These are phyloP conservation scores for Pochonia chlamydosporia DNA, from an alignment of 2,329 filamentous ascomycete genomes.

Conservation along the genomic window DNA sequence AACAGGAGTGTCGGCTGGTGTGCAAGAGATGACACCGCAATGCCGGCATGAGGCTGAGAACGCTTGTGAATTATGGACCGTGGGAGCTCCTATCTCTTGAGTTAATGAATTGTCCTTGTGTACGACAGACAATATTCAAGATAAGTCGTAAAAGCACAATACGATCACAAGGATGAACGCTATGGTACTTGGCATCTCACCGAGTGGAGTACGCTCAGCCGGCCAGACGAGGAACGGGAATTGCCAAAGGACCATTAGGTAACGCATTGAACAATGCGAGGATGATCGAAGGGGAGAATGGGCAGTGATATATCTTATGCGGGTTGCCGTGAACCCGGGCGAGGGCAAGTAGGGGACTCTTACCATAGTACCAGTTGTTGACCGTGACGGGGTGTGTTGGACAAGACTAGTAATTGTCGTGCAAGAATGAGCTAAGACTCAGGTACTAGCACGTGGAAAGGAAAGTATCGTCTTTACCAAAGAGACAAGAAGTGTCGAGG, in stretches of 20 bases:
- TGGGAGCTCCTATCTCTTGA: constrained; percentile 26
- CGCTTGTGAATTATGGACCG: constrained; percentile 22
- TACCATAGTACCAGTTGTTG: constrained; percentile 45
- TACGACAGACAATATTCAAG: neutral
- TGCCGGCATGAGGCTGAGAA: constrained; percentile 19
- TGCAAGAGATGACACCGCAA: constrained; percentile 14
- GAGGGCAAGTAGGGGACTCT: constrained; percentile 29
- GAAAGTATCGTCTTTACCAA: constrained; percentile 27
- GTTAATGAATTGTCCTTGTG: constrained; percentile 26
- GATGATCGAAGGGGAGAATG: constrained; percentile 23
- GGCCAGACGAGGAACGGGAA: constrained; percentile 15
- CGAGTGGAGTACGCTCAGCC: constrained; percentile 15
- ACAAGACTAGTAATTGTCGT: constrained; percentile 21
- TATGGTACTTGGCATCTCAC: neutral
- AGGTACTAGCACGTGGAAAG: constrained; percentile 31
- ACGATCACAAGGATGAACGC: neutral
- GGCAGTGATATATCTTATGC: constrained; percentile 40
- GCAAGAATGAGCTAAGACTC: constrained; percentile 25
- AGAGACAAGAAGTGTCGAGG: constrained; percentile 25
- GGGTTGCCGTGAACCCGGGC: constrained; percentile 34
- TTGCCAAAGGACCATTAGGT: constrained; percentile 10
- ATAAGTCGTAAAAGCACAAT: neutral
- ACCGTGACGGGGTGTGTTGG: constrained; percentile 31
- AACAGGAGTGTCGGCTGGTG: constrained; percentile 15
- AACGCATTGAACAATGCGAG: constrained; percentile 5